A percentile compares a stretch with the other conserved stretches of the same genome.
These are phyloP conservation scores for Talaromyces sp. DNA, from an alignment of 2,329 filamentous ascomycete genomes.

Conservation along the genomic window DNA sequence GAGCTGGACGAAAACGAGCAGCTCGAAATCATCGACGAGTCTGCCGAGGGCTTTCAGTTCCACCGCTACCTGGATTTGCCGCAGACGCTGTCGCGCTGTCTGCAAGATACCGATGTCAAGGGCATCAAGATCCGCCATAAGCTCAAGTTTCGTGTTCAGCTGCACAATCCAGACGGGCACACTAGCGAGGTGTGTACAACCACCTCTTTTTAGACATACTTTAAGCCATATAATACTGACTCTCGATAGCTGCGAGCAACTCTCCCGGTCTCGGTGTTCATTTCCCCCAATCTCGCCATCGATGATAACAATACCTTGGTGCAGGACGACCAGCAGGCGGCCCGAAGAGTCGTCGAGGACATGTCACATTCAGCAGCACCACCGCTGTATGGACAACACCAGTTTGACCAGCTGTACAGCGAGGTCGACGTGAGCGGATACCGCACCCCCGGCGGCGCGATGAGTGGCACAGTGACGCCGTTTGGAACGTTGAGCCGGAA, in stretches of 20 bases:
- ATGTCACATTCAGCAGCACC: constrained; percentile 59
- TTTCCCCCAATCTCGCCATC: constrained; percentile 86
- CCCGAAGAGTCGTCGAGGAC: constrained; percentile 47
- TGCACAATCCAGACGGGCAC: constrained; percentile 93
- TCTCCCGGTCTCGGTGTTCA: constrained; percentile 86
- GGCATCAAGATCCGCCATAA: constrained; percentile 92
- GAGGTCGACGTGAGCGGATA: constrained; percentile 78
- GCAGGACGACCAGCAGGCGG: constrained; percentile 50
- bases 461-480: constrained; percentile 71
- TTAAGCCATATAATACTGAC: neutral
- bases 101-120: constrained; percentile 83
- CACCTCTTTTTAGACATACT: neutral
- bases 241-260: constrained; percentile 68
- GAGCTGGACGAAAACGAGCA: constrained; percentile 64
- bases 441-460: constrained; percentile 64
- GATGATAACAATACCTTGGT: constrained; percentile 81
- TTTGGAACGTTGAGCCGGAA: constrained; percentile 63
- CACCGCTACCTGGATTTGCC: constrained; percentile 62
- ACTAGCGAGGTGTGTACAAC: constrained; percentile 66
- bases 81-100: constrained; percentile 72
- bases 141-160: constrained; percentile 80
- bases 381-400: constrained; percentile 87
- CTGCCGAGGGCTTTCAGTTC: constrained; percentile 57
- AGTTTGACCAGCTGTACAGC: constrained; percentile 84
- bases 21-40: constrained; percentile 49